Evolutionary conservation across 495 filamentous ascomycete genomes (phyloP), one percentile per base, ranked within the genome.

Genomic region (Podospora sp.): DNA sequence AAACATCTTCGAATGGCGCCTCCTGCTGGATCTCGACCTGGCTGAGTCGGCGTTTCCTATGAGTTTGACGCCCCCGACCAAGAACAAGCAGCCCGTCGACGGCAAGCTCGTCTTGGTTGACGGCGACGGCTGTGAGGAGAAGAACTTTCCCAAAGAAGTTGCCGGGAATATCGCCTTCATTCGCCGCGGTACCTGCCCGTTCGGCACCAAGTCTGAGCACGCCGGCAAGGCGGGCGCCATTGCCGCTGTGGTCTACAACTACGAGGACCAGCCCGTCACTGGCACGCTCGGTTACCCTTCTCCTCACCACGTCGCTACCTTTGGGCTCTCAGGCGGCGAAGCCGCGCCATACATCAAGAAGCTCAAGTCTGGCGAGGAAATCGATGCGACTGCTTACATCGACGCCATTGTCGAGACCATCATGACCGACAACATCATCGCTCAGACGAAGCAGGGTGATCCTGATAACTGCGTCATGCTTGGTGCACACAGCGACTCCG

Each of bases 181-280:
- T 56, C 69, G 75, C 59, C 80, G 88, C n/a, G 87, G 88, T 16
- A 79, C 68, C 12, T 90, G 88, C 75, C 71, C 86, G 2, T 88
- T 90, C 69, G 86, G 86, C 26, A 80, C 79, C 65, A 89, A 89
- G 70, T 87, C 86, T 6, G 80, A 79, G 61, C 72, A 80, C 11
- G 84, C 86, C 8, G 86, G 86, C 27, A 81, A 79, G 65, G 84
- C 85, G 1, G 88, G 87, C 49, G 88, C 87, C 14, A 71, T 85
- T 50, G 88, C 84, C n/a, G 85, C 85, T 0, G 78, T 90, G 0
- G 77, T 90, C 11, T 89, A 85, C 71, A 90, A 90, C 71, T 82
- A 84, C 69, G 81, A 84, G 18, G 61, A 79, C 9, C 81, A 77
- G 11, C 72, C 67, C 33, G 62, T 88, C 1, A 78, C 77, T 25